Evolutionary conservation across 2,329 filamentous ascomycete species (phyloP), one percentile per base, ranked within the genome.

Genomic region (Botrytis cinerea): DNA sequence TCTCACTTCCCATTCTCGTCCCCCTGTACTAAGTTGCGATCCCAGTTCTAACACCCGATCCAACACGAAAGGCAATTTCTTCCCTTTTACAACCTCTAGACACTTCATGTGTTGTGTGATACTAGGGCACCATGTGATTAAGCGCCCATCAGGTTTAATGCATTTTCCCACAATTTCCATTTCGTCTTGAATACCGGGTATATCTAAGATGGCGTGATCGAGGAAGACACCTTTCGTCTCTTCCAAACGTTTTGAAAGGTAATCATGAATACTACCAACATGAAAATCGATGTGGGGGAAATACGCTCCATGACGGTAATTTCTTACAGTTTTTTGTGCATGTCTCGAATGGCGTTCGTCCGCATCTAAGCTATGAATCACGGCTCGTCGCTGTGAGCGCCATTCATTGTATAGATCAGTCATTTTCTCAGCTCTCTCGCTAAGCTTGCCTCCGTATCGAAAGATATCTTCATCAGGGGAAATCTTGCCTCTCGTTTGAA

Each of bases 21-120:
- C 88, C 9, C 86, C 86, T 14, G 82, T 82, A 7, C 82, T 81
- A 43, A 83, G 80, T 48, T 84, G 86, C n/a, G 84, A 83, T 5
- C 85, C 84, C 75, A 92, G 82, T 80, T 92, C 90, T 25, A 92
- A 78, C 0, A 90, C 87, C 62, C 84, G 86, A 57, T 92, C 89
- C 14, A 90, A 81, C 40, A 85, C 81, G 35, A 87, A 71, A 25
- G 88, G 88, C 71, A 93, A 83, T 3, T 81, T 82, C 20, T 87
- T 83, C 43, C 86, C 82, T 73, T 86, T 86, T 46, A 90, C 86
- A 57, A 84, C 81, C 63, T 86, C 82, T 43, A 91, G 84, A 74
- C 91, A 92, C 8, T 90, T 86, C 59, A 87, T 89, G 72, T 95
- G 91, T 81, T 95, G 93, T 16, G 92, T 94, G 74, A 96, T 89